Base-by-base conservation (phyloP, 1,284 basidiomycete genomes). In the Xerocomus amazonicus region DNA sequence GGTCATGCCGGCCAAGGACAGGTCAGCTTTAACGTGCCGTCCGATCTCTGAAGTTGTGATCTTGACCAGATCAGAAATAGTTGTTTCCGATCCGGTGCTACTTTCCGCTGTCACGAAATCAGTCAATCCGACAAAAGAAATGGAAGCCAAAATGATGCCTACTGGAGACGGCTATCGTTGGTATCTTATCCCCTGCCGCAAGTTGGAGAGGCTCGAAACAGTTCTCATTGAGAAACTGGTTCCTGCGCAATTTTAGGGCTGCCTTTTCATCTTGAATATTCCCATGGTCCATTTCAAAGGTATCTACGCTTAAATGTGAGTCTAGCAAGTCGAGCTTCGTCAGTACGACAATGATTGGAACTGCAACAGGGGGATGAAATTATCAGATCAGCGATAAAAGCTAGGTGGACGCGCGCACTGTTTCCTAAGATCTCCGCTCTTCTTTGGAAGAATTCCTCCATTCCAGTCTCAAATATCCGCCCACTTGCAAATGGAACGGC, bases 311-410 rank as follows among this genome's bases (percentile, higher is more conserved):
- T 4, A 35, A 17, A 6, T 3, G 4, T 9, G 5, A 27, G 8
- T 47, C 45, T 4, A 47, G 12, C 31, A 41, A 9, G 26, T 52
- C 51, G 6, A 50, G 12, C n/a, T 52, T 52, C 13, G 51, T 52
- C 19, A 45, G 39, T n/a, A 50, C 48, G 3, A 52, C 39, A 2
- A 52, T 12, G 9, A 50, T 43, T 6, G 48, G 51, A 28, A 45
- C 51, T 59, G 12, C 1, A 3, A n/a, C n/a, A n/a, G n/a, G n/a
- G n/a, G n/a, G n/a, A n/a, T n/a, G n/a, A n/a, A n/a, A 32, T n/a
- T n/a, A 28, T 6, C 19, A 23, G 19, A 23, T 43, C 6, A 35
- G 13, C 13, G 17, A n/a, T 10, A 9, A 6, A 5, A 41, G 17
- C 14, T 7, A 10, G n/a, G 13, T 17, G 27, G 9, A 12, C 6